A percentile compares a stretch with the other conserved stretches of the same genome.
Evolutionary conservation across 768 basidiomycete species (phyloP).

Genomic region (Russula brevipes): DNA sequence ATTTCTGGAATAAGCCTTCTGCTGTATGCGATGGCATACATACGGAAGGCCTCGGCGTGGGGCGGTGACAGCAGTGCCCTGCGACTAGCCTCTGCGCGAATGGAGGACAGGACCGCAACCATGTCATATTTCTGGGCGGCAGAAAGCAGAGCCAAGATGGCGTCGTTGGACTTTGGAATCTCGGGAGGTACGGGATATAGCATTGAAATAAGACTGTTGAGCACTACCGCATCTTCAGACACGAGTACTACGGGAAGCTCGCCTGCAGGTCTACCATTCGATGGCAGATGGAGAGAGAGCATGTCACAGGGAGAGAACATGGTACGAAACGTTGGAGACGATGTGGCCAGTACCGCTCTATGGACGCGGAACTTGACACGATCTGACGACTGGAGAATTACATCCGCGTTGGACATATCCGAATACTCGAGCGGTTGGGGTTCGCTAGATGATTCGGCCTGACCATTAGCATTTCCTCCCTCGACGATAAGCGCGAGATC

Average conservation of each 20-base stretch:
- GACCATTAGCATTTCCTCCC: background rate
- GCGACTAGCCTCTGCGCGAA: too few species aligned
- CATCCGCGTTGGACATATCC: background rate
- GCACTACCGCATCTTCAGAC: too few species aligned
- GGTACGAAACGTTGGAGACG: background rate
- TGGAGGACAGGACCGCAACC: background rate
- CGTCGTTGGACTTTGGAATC: too few species aligned
- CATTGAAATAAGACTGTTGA: slow-evolving; percentile 1
- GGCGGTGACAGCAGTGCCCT: too few species aligned
- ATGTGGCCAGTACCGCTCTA: background rate
- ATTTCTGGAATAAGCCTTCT: slow-evolving; percentile 1
- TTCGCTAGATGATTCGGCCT: too few species aligned
- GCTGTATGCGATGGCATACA: background rate
- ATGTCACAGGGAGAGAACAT: slow-evolving; percentile 11
- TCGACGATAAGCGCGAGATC: background rate
- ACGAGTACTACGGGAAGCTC: too few species aligned
- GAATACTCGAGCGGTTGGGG: too few species aligned
- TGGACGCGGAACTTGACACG: background rate
- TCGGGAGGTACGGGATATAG: too few species aligned
- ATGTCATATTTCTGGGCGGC: slow-evolving; percentile 11
- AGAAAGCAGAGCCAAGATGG: slow-evolving; percentile 7
- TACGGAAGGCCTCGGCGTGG: too few species aligned
- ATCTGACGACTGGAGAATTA: slow-evolving; percentile 2
- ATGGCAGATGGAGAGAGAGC: too few species aligned
- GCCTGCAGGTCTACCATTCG: too few species aligned